A percentile compares a stretch with the other conserved stretches of the same genome.
These are phyloP conservation scores for Chlorencoelia australis DNA, from an alignment of 2,329 filamentous ascomycete species.

Conservation along the genomic window DNA sequence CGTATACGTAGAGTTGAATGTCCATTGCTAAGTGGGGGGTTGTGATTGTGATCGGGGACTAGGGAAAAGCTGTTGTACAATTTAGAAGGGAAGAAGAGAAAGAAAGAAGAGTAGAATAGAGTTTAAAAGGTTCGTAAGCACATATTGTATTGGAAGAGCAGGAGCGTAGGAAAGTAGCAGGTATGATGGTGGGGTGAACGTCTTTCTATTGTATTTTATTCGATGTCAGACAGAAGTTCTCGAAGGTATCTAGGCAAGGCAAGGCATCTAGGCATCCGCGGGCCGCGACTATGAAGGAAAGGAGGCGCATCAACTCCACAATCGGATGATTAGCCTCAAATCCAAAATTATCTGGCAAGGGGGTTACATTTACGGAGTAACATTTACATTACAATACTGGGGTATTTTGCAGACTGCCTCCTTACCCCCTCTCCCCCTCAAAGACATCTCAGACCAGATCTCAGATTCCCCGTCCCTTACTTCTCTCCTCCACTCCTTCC, in stretches of 20 bases:
- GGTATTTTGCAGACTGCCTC: too few relatives aligned
- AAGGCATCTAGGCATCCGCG: too few relatives aligned
- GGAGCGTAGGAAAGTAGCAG: conserved; percentile 2
- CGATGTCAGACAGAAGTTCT: too few relatives aligned
- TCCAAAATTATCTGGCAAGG: too few relatives aligned
- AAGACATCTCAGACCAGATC: neutral
- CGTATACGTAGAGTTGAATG: conserved; percentile 68
- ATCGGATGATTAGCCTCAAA: too few relatives aligned
- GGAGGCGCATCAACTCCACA: too few relatives aligned
- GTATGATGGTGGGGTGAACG: conserved; percentile 1
- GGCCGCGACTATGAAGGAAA: too few relatives aligned
- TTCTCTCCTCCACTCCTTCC: conserved; percentile 1
- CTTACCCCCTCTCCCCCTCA: conserved; percentile 1
- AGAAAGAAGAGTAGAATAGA: neutral
- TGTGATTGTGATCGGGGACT: conserved; percentile 1
- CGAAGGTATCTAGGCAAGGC: too few relatives aligned
- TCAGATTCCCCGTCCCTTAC: conserved; percentile 8
- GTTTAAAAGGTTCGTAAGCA: neutral
- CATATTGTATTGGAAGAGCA: neutral
- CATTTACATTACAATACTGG: too few relatives aligned
- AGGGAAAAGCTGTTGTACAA: too few relatives aligned
- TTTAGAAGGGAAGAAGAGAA: neutral
- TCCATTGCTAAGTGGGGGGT: conserved; percentile 61
- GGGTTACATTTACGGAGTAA: too few relatives aligned
- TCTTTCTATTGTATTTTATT: conserved; percentile 14